Percentiles rank a stretch among this genome's conserved stretches.
Evolutionary conservation across 345 rosid species (phyloP).

Genomic region (Excoecaria agallocha): DNA sequence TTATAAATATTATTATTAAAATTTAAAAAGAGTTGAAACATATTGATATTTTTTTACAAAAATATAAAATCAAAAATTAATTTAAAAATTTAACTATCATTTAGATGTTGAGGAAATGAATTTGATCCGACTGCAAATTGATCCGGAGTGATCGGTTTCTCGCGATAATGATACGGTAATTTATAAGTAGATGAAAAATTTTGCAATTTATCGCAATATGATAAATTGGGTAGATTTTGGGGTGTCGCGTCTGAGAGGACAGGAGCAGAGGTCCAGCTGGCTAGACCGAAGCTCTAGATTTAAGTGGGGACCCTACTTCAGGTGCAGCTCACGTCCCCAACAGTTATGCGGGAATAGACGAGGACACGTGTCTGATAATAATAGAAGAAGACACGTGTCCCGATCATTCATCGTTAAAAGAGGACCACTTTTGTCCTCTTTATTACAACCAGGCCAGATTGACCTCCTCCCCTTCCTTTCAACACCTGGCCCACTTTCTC

Average conservation of each 20-base stretch:
- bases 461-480: constrained; percentile 4
- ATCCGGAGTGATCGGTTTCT: no score
- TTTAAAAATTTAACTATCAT: no score
- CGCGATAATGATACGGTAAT: no score
- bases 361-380: not conserved
- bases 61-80: no score
- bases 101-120: no score
- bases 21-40: no score
- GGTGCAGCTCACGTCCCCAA: constrained; percentile 38
- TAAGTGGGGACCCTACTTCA: constrained; percentile 40
- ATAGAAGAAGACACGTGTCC: constrained; percentile 29
- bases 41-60: no score
- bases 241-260: constrained; percentile 38
- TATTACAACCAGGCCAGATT: constrained; percentile 26
- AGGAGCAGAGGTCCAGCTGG: constrained; percentile 37
- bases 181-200: no score
- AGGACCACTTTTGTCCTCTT: constrained; percentile 35
- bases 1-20: no score
- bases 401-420: constrained; percentile 14
- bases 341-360: not conserved
- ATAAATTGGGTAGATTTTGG: constrained; percentile 11
- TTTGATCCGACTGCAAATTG: no score
- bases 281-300: constrained; percentile 18
- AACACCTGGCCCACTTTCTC: not conserved
- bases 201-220: constrained; percentile 4